Conservation (phyloP, 805 yeast genomes). For the Spathaspora sp. region DNA sequence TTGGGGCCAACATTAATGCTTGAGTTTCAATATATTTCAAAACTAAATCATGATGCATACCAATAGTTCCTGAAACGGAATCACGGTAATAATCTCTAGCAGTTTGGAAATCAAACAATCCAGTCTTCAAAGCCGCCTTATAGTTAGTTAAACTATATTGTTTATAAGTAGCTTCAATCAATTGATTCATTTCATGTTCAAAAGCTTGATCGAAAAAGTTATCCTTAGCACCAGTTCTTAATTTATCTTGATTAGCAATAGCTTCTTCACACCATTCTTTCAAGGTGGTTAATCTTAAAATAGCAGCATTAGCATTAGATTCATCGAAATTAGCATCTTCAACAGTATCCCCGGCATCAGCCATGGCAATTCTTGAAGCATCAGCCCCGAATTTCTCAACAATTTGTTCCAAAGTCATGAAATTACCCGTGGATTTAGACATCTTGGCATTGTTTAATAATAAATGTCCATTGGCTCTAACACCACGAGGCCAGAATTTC, state of each 20-base stretch:
- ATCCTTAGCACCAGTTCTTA: conserved; percentile 48
- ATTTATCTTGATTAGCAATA: conserved; percentile 44
- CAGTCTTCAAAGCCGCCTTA: conserved; percentile 85
- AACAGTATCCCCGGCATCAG: conserved; percentile 96
- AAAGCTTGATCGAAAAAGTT: conserved; percentile 82
- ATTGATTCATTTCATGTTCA: conserved; percentile 86
- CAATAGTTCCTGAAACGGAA: conserved; percentile 45
- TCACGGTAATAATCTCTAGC: conserved; percentile 97
- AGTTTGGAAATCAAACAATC: conserved; percentile 90
- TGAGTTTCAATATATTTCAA: conserved; percentile 82
- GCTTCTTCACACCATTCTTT: conserved; percentile 94
- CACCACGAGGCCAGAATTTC: conserved; percentile 88
- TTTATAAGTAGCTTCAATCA: conserved; percentile 70
- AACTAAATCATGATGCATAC: conserved; percentile 83
- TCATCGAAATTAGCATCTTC: conserved; percentile 99
- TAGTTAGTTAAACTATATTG: conserved; percentile 72
- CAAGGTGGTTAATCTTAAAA: conserved; percentile 83
- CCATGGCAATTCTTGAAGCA: conserved; percentile 94
- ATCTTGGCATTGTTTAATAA: conserved; percentile 94
- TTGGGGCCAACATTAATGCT: conserved; percentile 79
- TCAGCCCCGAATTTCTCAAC: conserved; percentile 93
- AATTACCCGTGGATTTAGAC: conserved; percentile 98
- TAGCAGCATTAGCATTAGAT: conserved; percentile 94
- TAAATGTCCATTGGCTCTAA: conserved; percentile 94
- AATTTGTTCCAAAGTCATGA: conserved; percentile 82